Conservation (phyloP, 306 rosid species). For the Adenanthera pavonina region DNA sequence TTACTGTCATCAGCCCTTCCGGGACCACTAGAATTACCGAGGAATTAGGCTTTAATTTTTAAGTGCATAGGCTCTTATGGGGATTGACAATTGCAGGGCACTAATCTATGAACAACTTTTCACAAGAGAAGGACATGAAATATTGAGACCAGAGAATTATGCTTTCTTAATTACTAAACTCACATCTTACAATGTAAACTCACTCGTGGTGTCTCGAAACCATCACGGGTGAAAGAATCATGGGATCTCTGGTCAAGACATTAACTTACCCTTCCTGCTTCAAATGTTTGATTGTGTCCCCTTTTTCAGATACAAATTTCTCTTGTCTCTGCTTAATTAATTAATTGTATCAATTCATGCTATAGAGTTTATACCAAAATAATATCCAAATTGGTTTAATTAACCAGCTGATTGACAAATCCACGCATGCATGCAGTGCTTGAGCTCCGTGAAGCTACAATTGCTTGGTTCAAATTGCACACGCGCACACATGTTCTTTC, state of each 20-base stretch:
- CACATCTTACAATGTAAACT: conserved; percentile 4
- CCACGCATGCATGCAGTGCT: background rate
- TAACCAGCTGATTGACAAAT: background rate
- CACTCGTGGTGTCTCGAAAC: conserved; percentile 26
- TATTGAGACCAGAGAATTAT: conserved; percentile 1
- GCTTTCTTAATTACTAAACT: background rate
- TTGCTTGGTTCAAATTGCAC: background rate
- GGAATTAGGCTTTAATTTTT: background rate
- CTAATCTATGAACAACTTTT: background rate
- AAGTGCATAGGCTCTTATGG: background rate
- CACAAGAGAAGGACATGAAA: conserved; percentile 12
- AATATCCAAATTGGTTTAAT: conserved; percentile 16
- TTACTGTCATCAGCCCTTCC: background rate
- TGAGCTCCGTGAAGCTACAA: background rate
- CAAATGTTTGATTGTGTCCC: conserved; percentile 16
- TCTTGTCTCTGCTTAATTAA: background rate
- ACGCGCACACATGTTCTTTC: background rate
- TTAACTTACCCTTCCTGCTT: background rate
- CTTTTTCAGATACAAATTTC: conserved; percentile 14
- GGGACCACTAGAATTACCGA: conserved; percentile 12
- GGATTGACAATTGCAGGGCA: conserved; percentile 4
- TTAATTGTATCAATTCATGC: background rate
- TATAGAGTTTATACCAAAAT: background rate
- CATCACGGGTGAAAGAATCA: background rate
- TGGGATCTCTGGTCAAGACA: conserved; percentile 18